These are phyloP conservation scores for Erythrophleum ivorense DNA, from an alignment of 331 rosid genomes.

Conservation along the genomic window DNA sequence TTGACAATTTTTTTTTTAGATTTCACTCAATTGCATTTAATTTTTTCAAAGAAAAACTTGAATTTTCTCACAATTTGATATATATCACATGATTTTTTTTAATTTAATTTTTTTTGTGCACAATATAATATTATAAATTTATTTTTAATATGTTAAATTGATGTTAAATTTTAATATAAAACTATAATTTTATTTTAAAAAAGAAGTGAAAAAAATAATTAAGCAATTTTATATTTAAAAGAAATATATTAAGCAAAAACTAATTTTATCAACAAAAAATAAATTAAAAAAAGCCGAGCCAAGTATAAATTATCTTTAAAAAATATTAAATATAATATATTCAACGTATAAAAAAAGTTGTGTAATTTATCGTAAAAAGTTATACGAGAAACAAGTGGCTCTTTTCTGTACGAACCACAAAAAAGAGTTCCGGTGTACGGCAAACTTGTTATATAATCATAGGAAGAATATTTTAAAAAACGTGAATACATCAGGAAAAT, in stretches of 20 bases:
- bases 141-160: too few species aligned
- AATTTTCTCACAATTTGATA: not conserved
- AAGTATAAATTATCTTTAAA: not conserved
- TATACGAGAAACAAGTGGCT: not conserved
- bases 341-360: too few species aligned
- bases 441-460: not conserved
- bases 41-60: not conserved
- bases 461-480: not conserved
- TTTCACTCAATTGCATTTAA: not conserved
- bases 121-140: too few species aligned
- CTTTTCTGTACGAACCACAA: not conserved
- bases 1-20: not conserved
- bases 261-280: not conserved
- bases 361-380: too few species aligned
- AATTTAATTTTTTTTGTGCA: too few species aligned
- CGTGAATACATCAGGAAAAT: not conserved
- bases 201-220: too few species aligned
- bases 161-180: too few species aligned
- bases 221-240: too few species aligned
- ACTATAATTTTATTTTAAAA: too few species aligned
- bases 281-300: not conserved
- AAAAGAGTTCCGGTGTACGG: not conserved
- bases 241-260: too few species aligned
- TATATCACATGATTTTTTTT: not conserved
- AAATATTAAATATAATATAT: not conserved